Evolutionary conservation across 148 eudicot genomes (phyloP).

Genomic region (Chenopodium suecicum): DNA sequence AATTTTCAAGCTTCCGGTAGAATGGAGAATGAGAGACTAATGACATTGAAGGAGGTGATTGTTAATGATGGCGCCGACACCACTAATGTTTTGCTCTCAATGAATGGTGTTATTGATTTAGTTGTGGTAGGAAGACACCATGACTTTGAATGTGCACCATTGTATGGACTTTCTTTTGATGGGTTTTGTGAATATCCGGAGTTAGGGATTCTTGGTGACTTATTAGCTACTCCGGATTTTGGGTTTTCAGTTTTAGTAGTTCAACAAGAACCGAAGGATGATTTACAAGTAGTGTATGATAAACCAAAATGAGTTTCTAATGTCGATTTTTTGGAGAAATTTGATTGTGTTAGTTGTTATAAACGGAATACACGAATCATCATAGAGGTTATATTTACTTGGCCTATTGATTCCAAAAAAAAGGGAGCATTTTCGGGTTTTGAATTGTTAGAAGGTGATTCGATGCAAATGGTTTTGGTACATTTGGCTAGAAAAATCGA

Average conservation of each 20-base stretch:
- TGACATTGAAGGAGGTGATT: slow-evolving; percentile 17
- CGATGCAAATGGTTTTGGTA: background rate
- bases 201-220: slow-evolving; percentile 37
- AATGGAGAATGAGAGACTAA: background rate
- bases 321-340: background rate
- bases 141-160: slow-evolving; percentile 8
- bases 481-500: background rate
- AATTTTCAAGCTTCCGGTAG: background rate
- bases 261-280: slow-evolving; percentile 22
- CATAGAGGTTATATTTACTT: background rate
- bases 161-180: slow-evolving; percentile 27
- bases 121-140: slow-evolving; percentile 39
- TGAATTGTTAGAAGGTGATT: no score
- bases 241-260: slow-evolving; percentile 33
- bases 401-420: no score
- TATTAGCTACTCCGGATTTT: slow-evolving; percentile 32
- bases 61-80: slow-evolving; percentile 36
- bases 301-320: background rate
- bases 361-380: background rate
- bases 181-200: slow-evolving; percentile 40
- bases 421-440: no score
- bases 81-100: slow-evolving; percentile 11
- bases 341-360: background rate
- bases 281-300: background rate
- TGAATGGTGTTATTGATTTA: slow-evolving; percentile 32